phyloP scores from a whole-genome alignment of 768 basidiomycete genomes.

The Pisolithus sp. region DNA sequence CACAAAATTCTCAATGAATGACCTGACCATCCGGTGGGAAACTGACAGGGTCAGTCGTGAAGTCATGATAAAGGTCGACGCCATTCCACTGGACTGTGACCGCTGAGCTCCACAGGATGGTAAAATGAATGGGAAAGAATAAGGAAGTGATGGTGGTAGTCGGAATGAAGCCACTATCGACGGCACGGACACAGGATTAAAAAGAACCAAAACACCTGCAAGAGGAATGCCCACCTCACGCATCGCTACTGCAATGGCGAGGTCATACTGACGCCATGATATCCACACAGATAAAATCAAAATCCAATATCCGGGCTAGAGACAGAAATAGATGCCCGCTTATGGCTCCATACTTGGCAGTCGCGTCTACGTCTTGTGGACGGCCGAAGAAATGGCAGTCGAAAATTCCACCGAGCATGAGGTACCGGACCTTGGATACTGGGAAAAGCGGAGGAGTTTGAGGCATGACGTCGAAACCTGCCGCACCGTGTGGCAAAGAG shows the following conservation, averaged over 20 bases:
- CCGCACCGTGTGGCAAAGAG: slow-evolving; percentile 35
- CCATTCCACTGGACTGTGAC: slow-evolving; percentile 80
- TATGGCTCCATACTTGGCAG: slow-evolving; percentile 64
- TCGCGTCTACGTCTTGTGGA: slow-evolving; percentile 42
- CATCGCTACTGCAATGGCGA: slow-evolving; percentile 50
- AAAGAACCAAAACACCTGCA: slow-evolving; percentile 40
- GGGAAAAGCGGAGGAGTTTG: slow-evolving; percentile 48
- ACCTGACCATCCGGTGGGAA: slow-evolving; percentile 51
- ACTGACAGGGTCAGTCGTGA: slow-evolving; percentile 59
- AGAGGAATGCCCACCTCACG: slow-evolving; percentile 70
- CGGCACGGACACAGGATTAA: no score
- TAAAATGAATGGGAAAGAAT: no score
- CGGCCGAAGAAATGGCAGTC: slow-evolving; percentile 78
- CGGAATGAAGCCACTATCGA: no score
- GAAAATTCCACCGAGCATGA: slow-evolving; percentile 66
- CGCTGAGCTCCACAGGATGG: no score
- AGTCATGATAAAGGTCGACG: slow-evolving; percentile 69
- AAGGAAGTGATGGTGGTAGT: no score
- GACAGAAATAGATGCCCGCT: slow-evolving; percentile 67
- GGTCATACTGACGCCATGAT: slow-evolving; percentile 46
- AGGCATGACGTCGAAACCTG: slow-evolving; percentile 67
- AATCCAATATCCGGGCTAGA: slow-evolving; percentile 72
- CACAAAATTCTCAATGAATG: slow-evolving; percentile 54
- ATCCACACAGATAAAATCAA: slow-evolving; percentile 71
- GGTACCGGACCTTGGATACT: slow-evolving; percentile 64